Conservation (phyloP, 768 basidiomycete genomes). For the Holtermannia corniformis region DNA sequence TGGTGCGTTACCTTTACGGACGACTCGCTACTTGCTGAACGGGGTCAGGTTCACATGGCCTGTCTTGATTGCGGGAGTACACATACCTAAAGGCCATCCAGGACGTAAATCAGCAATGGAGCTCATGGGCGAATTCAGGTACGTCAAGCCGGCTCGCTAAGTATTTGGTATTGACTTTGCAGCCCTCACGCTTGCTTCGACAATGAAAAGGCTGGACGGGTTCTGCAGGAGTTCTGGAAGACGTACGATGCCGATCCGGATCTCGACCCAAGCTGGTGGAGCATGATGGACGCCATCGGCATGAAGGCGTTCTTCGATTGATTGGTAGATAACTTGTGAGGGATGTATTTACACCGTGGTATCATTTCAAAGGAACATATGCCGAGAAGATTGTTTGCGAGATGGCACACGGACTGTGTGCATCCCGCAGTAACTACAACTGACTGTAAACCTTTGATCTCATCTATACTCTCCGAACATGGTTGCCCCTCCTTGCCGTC, state of each 20-base stretch:
- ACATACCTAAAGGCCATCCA: constrained; percentile 18
- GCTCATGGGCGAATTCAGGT: constrained; percentile 26
- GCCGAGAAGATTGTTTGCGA: too few relatives aligned
- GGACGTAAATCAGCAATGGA: constrained; percentile 13
- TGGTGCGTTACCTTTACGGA: constrained; percentile 18
- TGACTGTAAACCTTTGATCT: too few relatives aligned
- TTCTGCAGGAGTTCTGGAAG: constrained; percentile 13
- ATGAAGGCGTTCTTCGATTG: constrained; percentile 13
- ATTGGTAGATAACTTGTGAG: constrained; percentile 49
- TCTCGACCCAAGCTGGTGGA: constrained; percentile 1
- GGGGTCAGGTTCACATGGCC: constrained; percentile 32
- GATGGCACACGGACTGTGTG: too few relatives aligned
- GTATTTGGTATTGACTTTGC: constrained; percentile 4
- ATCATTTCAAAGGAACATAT: too few relatives aligned
- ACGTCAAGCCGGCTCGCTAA: constrained; percentile 3
- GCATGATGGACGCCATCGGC: neutral
- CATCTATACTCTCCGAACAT: too few relatives aligned
- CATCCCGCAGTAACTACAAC: too few relatives aligned
- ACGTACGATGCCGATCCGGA: neutral
- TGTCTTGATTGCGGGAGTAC: constrained; percentile 25
- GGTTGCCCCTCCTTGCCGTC: too few relatives aligned
- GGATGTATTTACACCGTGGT: too few relatives aligned
- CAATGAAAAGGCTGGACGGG: constrained; percentile 7
- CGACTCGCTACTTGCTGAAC: too few relatives aligned
- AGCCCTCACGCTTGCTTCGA: constrained; percentile 17